A percentile compares a stretch with the other conserved stretches of the same genome.
Conservation (phyloP, 2,329 filamentous ascomycete genomes). For the Phialophora verrucosa region DNA sequence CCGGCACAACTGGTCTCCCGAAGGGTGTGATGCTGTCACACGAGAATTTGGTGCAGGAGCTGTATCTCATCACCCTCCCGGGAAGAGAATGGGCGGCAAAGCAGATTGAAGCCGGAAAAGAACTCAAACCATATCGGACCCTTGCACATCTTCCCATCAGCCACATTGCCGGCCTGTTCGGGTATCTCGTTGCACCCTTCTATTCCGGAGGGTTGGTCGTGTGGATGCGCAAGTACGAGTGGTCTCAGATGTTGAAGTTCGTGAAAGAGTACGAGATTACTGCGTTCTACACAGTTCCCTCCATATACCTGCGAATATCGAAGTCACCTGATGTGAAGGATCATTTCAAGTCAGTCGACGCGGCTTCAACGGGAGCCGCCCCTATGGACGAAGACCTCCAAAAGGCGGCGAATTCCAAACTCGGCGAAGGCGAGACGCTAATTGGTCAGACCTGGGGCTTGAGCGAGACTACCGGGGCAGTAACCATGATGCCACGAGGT, state of each 20-base stretch:
- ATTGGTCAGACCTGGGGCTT: constrained; percentile 64
- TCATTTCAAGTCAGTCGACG: constrained; percentile 59
- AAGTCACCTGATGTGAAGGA: constrained; percentile 62
- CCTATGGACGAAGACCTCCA: constrained; percentile 63
- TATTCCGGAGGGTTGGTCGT: constrained; percentile 58
- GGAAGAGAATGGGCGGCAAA: constrained; percentile 38
- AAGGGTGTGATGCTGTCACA: constrained; percentile 55
- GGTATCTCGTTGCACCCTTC: constrained; percentile 54
- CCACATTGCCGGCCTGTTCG: constrained; percentile 57
- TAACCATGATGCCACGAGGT: constrained; percentile 54
- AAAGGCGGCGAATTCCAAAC: constrained; percentile 55
- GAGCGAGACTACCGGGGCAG: constrained; percentile 59
- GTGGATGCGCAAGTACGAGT: constrained; percentile 69
- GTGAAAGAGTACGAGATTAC: constrained; percentile 59
- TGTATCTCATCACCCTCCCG: constrained; percentile 33
- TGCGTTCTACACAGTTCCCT: constrained; percentile 64
- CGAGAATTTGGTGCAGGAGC: constrained; percentile 51
- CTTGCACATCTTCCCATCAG: constrained; percentile 55
- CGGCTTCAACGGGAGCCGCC: constrained; percentile 61
- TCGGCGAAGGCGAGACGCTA: constrained; percentile 50
- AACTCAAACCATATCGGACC: constrained; percentile 45
- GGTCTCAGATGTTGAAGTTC: constrained; percentile 61
- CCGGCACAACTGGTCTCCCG: constrained; percentile 55
- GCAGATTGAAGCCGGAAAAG: constrained; percentile 43
- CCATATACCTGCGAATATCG: constrained; percentile 65